Base-by-base conservation (phyloP, 1,284 basidiomycete species). In the Mycena citricolor region DNA sequence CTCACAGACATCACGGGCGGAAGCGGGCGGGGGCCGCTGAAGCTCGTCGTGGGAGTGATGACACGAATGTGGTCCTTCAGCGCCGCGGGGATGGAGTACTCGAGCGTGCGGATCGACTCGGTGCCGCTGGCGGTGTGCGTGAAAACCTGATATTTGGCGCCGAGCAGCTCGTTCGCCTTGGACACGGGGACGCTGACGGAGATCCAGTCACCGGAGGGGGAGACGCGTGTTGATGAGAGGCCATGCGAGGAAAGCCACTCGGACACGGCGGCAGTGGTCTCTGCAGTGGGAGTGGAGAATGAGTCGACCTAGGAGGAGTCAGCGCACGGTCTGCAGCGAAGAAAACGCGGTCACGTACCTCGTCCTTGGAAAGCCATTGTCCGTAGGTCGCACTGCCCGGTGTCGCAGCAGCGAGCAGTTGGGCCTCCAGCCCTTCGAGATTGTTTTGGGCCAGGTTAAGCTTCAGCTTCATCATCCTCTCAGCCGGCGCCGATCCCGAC, bases 41-140 rank as follows among this genome's bases (percentile, higher is more conserved):
- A 74, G 67, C 54, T 66, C 62, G 70, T 72, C 2, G 69, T 72
- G 1, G 72, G 72, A 21, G 66, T 60, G 22, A 74, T 61, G 22
- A 71, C 58, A 29, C 60, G 56, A 44, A 74, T 55, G 49, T 72
- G 68, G 5, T 55, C 57, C 32, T 67, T 63, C 29, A 75, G 56
- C 4, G 50, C 51, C 13, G 44, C 51, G 1, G 73, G 72, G 5
- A 75, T 61, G 32, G 63, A 63, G 55, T 73, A 75, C 21, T 61
- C 58, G 24, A 61, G 58, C 28, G 70, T 65, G 49, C 71, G 70
- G 25, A 73, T 57, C 39, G 66, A 47, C 29, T 62, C 63, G 14
- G 65, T 61, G 16, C 57, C 56, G 29, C 63, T 61, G 35, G 58
- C 55, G 8, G 45, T 54, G 49, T 74, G 70, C 3, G 41, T 30